phyloP scores from a whole-genome alignment of 257 asterid genomes.

The Solanum gracilifrons region DNA sequence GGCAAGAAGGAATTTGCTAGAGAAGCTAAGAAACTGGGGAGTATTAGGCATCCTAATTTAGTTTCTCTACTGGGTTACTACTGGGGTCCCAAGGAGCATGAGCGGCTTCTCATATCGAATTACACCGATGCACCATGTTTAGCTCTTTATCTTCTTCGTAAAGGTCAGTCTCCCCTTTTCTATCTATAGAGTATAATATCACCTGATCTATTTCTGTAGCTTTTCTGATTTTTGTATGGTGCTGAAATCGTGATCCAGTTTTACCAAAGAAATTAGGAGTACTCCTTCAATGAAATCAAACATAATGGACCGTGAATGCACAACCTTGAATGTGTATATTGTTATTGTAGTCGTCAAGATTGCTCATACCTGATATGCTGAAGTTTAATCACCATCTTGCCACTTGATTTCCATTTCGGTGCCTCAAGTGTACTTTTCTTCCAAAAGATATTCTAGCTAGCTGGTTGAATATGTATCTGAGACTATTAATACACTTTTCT shows the following conservation, averaged over 20 bases:
- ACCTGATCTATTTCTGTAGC: neutral
- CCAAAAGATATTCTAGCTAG: neutral
- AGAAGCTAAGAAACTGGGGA: slow-evolving; percentile 76
- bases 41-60: slow-evolving; percentile 53
- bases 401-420: neutral
- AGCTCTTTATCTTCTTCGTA: slow-evolving; percentile 67
- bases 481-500: neutral
- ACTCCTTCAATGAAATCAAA: neutral
- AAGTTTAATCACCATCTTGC: neutral
- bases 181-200: neutral
- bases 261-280: neutral
- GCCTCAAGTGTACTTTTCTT: neutral
- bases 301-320: neutral
- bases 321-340: neutral
- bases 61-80: slow-evolving; percentile 70
- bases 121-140: slow-evolving; percentile 52
- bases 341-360: neutral
- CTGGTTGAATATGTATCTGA: neutral
- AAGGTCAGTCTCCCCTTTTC: slow-evolving; percentile 20
- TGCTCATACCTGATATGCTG: neutral
- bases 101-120: slow-evolving; percentile 62
- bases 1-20: slow-evolving; percentile 65
- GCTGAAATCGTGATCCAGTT: neutral
- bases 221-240: neutral
- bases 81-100: slow-evolving; percentile 90